Conservation (phyloP, 2,329 filamentous ascomycete species). For the Clonostachys solani region DNA sequence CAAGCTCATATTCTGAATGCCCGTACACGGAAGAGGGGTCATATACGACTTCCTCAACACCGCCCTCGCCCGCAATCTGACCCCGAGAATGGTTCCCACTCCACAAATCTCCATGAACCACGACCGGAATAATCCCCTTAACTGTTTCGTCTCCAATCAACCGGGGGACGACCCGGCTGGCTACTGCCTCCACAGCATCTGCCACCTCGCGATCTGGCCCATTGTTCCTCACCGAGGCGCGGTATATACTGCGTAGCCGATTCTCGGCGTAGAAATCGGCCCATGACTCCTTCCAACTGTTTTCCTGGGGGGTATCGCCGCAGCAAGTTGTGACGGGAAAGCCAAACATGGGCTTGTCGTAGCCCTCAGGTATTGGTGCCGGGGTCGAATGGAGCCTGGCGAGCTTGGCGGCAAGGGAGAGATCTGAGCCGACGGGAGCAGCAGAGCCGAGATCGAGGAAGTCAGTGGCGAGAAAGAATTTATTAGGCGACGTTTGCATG, state of each 20-base stretch:
- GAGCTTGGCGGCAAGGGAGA: constrained; percentile 69
- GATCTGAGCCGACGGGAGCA: constrained; percentile 36
- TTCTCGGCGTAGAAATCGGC: constrained; percentile 76
- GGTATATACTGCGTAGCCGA: constrained; percentile 63
- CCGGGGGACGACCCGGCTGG: constrained; percentile 63
- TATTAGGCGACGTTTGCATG: constrained; percentile 38
- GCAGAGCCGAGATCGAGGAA: constrained; percentile 64
- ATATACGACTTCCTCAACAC: constrained; percentile 71
- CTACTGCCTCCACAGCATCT: constrained; percentile 60
- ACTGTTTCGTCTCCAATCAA: constrained; percentile 68
- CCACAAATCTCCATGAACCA: constrained; percentile 93
- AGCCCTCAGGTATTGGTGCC: constrained; percentile 59
- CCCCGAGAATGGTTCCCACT: constrained; percentile 75
- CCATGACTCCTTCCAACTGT: constrained; percentile 67
- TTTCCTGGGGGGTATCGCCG: constrained; percentile 65
- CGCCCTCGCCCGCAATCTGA: constrained; percentile 49
- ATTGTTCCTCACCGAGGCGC: constrained; percentile 53
- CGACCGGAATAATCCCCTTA: constrained; percentile 63
- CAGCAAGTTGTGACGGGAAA: constrained; percentile 86
- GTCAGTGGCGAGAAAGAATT: constrained; percentile 66
- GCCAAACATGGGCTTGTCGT: constrained; percentile 64
- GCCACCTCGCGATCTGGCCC: constrained; percentile 60
- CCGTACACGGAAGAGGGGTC: constrained; percentile 80
- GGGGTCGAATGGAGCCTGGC: constrained; percentile 74
- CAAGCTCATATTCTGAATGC: constrained; percentile 85